These are phyloP conservation scores for Pseudonitzschia delicatissima DNA, from an alignment of 108 stramenopile species.

Conservation along the genomic window DNA sequence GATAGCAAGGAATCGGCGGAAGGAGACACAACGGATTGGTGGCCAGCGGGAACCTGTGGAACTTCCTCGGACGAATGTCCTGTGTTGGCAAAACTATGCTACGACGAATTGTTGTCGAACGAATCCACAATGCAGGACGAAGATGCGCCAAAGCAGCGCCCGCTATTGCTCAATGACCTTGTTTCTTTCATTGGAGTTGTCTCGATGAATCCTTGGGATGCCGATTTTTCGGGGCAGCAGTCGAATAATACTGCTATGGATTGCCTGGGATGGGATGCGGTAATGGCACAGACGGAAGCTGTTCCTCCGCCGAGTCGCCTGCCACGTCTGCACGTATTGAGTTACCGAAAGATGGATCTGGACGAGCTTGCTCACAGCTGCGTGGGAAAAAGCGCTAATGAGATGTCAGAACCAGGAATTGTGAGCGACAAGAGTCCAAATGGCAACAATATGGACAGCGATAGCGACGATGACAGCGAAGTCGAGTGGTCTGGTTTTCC, in stretches of 20 bases:
- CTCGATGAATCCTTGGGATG: conserved; percentile 42
- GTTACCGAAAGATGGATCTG: conserved; percentile 33
- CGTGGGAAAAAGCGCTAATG: neutral
- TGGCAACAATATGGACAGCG: neutral
- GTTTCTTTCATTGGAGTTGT: conserved; percentile 53
- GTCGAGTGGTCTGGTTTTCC: neutral
- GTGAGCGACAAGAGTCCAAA: neutral
- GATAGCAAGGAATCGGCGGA: neutral
- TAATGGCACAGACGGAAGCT: neutral
- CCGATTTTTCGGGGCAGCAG: conserved; percentile 19
- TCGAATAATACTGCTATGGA: neutral
- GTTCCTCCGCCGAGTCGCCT: conserved; percentile 48
- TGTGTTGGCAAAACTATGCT: conserved; percentile 54
- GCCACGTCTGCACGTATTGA: conserved; percentile 54
- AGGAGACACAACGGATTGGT: conserved; percentile 22
- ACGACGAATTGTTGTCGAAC: conserved; percentile 27
- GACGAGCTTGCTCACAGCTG: conserved; percentile 19
- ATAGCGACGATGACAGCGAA: conserved; percentile 1
- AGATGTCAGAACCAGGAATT: neutral
- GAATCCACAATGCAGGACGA: neutral
- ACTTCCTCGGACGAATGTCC: conserved; percentile 28
- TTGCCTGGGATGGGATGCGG: neutral
- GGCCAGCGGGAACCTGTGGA: conserved; percentile 26
- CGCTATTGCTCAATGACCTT: conserved; percentile 45
- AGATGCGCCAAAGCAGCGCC: neutral